Conservation (phyloP, 331 rosid species). For the Phaseolus coccineus region DNA sequence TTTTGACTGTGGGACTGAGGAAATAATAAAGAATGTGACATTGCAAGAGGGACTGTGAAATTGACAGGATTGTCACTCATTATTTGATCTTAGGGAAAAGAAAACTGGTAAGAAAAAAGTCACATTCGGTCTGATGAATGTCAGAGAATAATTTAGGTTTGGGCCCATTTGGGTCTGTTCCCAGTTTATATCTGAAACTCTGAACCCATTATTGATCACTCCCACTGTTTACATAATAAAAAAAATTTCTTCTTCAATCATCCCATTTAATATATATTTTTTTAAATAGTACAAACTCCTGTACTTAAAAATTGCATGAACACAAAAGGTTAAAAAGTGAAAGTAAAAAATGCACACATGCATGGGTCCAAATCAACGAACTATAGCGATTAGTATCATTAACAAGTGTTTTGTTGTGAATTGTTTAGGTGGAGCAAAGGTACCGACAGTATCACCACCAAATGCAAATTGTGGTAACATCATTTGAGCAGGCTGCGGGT, state of each 20-base stretch:
- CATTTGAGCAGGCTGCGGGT: slow-evolving; percentile 74
- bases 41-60: slow-evolving; percentile 44
- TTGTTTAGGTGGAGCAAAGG: slow-evolving; percentile 70
- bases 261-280: not conserved
- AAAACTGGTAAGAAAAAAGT: slow-evolving; percentile 37
- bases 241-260: not conserved
- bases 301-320: not conserved
- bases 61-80: slow-evolving; percentile 48
- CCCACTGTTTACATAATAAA: not conserved
- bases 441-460: slow-evolving; percentile 78
- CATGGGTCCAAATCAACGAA: slow-evolving; percentile 2
- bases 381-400: not conserved
- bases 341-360: not conserved
- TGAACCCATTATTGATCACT: slow-evolving; percentile 39
- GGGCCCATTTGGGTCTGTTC: slow-evolving; percentile 51
- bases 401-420: not conserved
- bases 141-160: slow-evolving; percentile 51
- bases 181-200: slow-evolving; percentile 26
- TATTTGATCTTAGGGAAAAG: slow-evolving; percentile 38
- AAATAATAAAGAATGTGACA: slow-evolving; percentile 45
- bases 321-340: not conserved
- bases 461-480: slow-evolving; percentile 61
- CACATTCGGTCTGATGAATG: slow-evolving; percentile 43
- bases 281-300: not conserved
- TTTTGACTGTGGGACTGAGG: slow-evolving; percentile 38